Evolutionary conservation across 768 basidiomycete species (phyloP).

Genomic region (Hortiboletus flavorubellus): DNA sequence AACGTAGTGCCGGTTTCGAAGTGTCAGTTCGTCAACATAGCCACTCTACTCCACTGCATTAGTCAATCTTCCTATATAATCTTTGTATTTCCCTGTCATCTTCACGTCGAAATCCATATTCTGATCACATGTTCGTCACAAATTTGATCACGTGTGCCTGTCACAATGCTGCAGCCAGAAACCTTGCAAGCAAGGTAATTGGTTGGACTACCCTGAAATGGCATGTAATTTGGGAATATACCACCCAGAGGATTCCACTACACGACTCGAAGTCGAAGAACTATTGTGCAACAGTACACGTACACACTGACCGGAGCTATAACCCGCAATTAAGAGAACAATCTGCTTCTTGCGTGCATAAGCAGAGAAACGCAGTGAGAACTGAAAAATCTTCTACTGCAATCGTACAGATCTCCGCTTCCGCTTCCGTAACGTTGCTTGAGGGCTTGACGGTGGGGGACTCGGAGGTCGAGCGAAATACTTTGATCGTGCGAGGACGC

Average conservation of each 20-base stretch:
- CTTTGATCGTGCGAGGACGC: constrained; percentile 10
- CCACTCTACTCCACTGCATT: no score
- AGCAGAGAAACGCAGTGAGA: not conserved
- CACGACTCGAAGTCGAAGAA: not conserved
- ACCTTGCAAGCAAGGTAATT: no score
- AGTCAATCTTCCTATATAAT: no score
- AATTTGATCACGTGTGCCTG: no score
- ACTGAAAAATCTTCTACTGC: constrained; percentile 11
- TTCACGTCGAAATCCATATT: no score
- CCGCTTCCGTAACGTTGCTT: constrained; percentile 19
- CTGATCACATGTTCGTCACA: no score
- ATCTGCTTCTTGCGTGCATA: not conserved
- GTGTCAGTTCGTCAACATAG: no score
- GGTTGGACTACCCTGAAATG: no score
- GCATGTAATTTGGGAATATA: no score
- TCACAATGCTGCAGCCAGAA: no score
- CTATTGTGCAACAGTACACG: not conserved
- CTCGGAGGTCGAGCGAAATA: constrained; percentile 8
- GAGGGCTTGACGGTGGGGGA: constrained; percentile 4
- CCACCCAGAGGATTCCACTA: not conserved
- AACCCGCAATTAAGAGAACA: not conserved
- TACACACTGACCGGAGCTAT: not conserved
- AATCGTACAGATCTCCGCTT: constrained; percentile 22
- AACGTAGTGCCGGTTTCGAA: no score
- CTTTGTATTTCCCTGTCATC: no score